Percentiles rank a stretch among this genome's conserved stretches.
Evolutionary conservation across 225 moss, liverwort and hornwort species (phyloP).

Genomic region (Asterella californica): DNA sequence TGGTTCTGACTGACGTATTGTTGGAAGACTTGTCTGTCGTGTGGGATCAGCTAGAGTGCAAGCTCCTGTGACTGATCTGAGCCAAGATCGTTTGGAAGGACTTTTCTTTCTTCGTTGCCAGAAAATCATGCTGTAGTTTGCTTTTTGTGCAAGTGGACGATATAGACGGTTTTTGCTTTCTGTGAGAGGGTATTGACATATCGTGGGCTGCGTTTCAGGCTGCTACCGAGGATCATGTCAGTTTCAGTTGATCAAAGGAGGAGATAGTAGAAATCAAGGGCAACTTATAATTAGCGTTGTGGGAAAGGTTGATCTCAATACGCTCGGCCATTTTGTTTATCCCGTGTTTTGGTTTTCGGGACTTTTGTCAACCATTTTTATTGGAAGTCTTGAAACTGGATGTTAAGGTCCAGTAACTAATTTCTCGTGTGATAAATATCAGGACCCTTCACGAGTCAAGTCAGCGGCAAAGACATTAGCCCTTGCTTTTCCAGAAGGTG

Average conservation of each 20-base stretch:
- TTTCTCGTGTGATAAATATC: background rate
- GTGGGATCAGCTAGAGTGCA: no score
- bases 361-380: background rate
- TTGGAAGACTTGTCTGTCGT: no score
- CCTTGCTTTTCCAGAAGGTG: slow-evolving; percentile 19
- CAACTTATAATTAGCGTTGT: slow-evolving; percentile 32
- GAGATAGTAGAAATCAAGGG: slow-evolving; percentile 13
- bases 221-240: slow-evolving; percentile 33
- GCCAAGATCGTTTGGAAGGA: background rate
- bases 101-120: no score
- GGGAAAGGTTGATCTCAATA: slow-evolving; percentile 30
- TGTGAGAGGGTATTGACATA: background rate
- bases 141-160: background rate
- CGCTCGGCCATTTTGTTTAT: background rate
- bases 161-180: background rate
- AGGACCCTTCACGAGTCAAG: slow-evolving; percentile 24
- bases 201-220: slow-evolving; percentile 11
- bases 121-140: background rate
- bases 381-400: background rate
- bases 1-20: no score
- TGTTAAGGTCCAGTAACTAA: background rate
- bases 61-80: background rate
- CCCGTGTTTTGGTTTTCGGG: background rate
- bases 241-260: slow-evolving; percentile 17
- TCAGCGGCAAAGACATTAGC: slow-evolving; percentile 25